phyloP scores from a whole-genome alignment of 1,284 basidiomycete species.

The Tilletiaria anomala region DNA sequence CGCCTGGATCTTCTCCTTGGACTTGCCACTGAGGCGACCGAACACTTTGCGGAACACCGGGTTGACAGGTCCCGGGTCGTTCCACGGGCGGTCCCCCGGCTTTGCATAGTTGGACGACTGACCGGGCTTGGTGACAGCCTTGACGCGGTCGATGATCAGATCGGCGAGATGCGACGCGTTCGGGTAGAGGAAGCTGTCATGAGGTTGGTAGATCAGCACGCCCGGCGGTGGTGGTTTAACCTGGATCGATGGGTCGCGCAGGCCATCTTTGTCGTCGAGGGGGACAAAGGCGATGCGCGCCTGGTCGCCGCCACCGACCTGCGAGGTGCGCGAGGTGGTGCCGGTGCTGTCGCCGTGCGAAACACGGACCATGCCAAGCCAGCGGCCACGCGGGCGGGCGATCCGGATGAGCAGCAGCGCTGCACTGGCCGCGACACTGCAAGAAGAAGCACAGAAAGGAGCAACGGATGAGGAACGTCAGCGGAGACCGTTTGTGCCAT shows the following conservation, averaged over 20 bases:
- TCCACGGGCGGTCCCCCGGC: slow-evolving; percentile 70
- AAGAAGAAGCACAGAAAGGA: too few species aligned
- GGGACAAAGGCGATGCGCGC: slow-evolving; percentile 65
- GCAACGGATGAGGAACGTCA: too few species aligned
- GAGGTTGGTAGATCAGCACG: slow-evolving; percentile 78
- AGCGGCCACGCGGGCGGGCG: slow-evolving; percentile 77
- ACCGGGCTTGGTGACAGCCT: slow-evolving; percentile 59
- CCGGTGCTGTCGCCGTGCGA: slow-evolving; percentile 27
- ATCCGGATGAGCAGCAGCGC: slow-evolving; percentile 75
- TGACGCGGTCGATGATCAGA: slow-evolving; percentile 65
- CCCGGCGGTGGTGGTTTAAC: slow-evolving; percentile 72
- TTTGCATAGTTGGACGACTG: slow-evolving; percentile 43
- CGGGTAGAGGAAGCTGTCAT: slow-evolving; percentile 85
- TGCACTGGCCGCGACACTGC: slow-evolving; percentile 63
- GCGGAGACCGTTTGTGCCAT: too few species aligned
- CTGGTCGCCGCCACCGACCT: background rate
- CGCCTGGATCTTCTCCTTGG: slow-evolving; percentile 1
- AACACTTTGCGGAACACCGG: slow-evolving; percentile 14
- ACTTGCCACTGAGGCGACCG: slow-evolving; percentile 16
- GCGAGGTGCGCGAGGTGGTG: slow-evolving; percentile 6
- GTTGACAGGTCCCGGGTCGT: slow-evolving; percentile 55
- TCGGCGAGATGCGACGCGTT: slow-evolving; percentile 70
- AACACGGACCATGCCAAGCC: slow-evolving; percentile 61
- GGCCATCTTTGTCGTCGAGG: slow-evolving; percentile 46
- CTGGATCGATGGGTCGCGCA: slow-evolving; percentile 57